Base-by-base conservation (phyloP, 108 stramenopile species). In the Cylindrotheca closterium region DNA sequence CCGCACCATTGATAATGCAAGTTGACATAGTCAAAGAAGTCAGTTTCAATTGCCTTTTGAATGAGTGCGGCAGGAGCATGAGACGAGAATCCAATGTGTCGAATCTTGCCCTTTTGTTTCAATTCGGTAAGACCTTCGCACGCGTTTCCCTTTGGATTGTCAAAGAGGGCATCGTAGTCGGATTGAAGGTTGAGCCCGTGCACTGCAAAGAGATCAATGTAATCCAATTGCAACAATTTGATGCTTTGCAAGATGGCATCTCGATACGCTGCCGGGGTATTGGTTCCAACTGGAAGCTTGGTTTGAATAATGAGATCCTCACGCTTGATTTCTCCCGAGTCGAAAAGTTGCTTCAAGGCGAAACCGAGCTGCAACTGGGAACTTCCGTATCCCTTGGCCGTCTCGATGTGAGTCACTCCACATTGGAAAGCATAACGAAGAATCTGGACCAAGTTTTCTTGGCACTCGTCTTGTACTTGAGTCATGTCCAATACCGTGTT, bases 361-460 rank as follows among this genome's bases (percentile, higher is more conserved):
- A 63, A 23, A 10, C 93, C 93, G 31, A 89, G 68, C 64, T 94
- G 93, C 30, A 91, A 47, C 58, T 94, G 86, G 15, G 85, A 86
- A 31, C 63, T 77, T 15, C 94, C 89, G 58, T 94, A 90, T n/a
- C 85, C 87, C 30, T 68, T 61, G 15, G 96, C 96, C 15, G 93
- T 94, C 58, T 97, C 96, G 66, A 97, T 90, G 71, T 97, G 96
- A 71, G 91, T 94, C 32, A 95, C 80, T 23, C 96, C 96, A 54
- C 84, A 80, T 46, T 86, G 32, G 50, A 93, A 64, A 0, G 94
- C 84, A 19, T 79, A 61, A 12, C 58, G 60, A 4, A 94, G 32
- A 21, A 88, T 93, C 18, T 68, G 58, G 3, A 87, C 78, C 19
- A 96, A 58, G 71, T 91, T 93, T 27, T 83, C 81, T 53, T 93